A percentile compares a stretch with the other conserved stretches of the same genome.
Conservation (phyloP, 2,329 filamentous ascomycete genomes). For the Apiospora phragmitis region DNA sequence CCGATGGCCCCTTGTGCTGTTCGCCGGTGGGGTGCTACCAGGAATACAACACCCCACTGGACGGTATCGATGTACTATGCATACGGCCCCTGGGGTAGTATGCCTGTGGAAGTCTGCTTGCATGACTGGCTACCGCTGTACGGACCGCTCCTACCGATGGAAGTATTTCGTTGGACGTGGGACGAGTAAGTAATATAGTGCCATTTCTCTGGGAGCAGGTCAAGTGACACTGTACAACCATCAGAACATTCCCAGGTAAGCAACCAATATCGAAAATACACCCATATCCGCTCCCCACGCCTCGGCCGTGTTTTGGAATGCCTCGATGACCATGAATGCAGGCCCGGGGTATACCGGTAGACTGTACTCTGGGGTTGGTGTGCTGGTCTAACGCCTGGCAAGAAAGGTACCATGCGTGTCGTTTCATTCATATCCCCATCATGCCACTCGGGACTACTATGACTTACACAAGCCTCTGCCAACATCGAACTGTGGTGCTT, state of each 20-base stretch:
- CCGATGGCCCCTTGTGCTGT: neutral
- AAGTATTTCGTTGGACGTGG: constrained; percentile 34
- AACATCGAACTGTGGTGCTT: neutral
- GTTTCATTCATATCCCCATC: neutral
- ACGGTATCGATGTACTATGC: neutral
- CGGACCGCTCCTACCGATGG: constrained; percentile 44
- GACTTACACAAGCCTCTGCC: neutral
- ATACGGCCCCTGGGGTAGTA: neutral
- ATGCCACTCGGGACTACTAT: neutral
- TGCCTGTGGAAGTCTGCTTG: neutral
- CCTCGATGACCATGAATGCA: constrained; percentile 18
- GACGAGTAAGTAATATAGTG: constrained; percentile 26
- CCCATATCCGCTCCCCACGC: constrained; percentile 26
- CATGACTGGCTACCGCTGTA: constrained; percentile 11
- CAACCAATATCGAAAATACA: constrained; percentile 15
- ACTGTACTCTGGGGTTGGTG: constrained; percentile 15
- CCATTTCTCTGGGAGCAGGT: constrained; percentile 22
- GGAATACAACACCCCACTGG: neutral
- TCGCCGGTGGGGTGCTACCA: neutral
- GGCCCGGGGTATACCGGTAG: neutral
- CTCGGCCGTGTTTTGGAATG: constrained; percentile 25
- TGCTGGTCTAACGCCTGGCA: constrained; percentile 9
- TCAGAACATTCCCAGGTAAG: neutral
- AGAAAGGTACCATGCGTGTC: constrained; percentile 22
- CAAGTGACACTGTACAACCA: constrained; percentile 27